Percentiles rank a stretch among this genome's conserved stretches.
Evolutionary conservation across 306 rosid genomes (phyloP).

Genomic region (Geum urbanum): DNA sequence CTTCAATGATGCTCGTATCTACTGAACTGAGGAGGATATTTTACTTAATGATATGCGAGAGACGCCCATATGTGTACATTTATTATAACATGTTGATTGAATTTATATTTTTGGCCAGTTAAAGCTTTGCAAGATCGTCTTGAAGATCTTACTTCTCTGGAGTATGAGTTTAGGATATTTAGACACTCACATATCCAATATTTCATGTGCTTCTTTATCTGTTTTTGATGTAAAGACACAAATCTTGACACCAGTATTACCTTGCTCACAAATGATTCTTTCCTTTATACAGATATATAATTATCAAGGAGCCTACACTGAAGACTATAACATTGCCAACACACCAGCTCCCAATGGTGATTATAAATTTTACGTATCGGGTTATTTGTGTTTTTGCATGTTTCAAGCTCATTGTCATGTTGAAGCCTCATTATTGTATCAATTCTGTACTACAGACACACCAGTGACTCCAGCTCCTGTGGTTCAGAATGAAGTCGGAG

Average conservation of each 20-base stretch:
- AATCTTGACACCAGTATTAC: neutral
- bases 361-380: neutral
- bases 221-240: neutral
- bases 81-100: too few species aligned
- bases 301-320: conserved; percentile 68
- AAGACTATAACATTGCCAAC: conserved; percentile 89
- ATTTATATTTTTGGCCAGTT: neutral
- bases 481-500: conserved; percentile 40
- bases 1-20: neutral
- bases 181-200: neutral
- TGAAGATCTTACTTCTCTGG: neutral
- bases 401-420: neutral
- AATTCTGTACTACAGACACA: conserved; percentile 37
- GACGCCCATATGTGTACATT: neutral
- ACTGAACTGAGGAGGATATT: neutral
- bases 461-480: conserved; percentile 76
- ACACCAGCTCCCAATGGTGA: conserved; percentile 94
- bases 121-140: neutral
- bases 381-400: too few species aligned
- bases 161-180: neutral
- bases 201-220: neutral
- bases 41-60: neutral
- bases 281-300: conserved; percentile 66
- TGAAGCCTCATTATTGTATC: conserved; percentile 5
- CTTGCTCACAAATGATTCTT: conserved; percentile 17